phyloP scores from a whole-genome alignment of 2,329 filamentous ascomycete genomes.

The Aspergillus nomiae region DNA sequence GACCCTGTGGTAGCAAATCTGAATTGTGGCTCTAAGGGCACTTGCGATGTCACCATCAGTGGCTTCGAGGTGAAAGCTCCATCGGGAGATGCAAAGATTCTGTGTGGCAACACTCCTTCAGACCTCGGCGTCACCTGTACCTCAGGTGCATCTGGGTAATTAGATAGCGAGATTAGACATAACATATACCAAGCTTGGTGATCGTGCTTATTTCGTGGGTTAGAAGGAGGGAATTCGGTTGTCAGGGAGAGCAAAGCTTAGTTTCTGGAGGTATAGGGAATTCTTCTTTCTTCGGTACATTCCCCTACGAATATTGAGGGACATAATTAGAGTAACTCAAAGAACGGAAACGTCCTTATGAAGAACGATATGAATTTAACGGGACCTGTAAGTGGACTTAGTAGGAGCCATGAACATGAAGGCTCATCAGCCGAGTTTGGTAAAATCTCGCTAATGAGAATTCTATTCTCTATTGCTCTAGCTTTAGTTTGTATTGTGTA shows the following conservation, averaged over 20 bases:
- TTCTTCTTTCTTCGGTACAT: slow-evolving; percentile 59
- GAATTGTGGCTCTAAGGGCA: slow-evolving; percentile 41
- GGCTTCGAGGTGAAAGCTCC: slow-evolving; percentile 38
- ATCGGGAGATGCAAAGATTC: slow-evolving; percentile 33
- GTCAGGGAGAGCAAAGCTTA: no score
- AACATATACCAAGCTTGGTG: no score
- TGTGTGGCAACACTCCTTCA: slow-evolving; percentile 38
- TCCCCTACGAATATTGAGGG: slow-evolving; percentile 48
- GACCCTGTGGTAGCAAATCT: slow-evolving; percentile 39
- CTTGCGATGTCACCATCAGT: slow-evolving; percentile 39
- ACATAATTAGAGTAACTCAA: slow-evolving; percentile 42
- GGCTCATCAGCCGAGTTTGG: no score
- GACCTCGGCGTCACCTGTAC: slow-evolving; percentile 35
- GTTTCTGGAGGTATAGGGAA: no score
- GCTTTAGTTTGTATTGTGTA: no score
- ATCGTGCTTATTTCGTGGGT: fast-evolving
- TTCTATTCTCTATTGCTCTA: no score
- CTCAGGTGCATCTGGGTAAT: slow-evolving; percentile 37
- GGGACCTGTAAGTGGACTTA: no score
- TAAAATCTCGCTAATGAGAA: no score
- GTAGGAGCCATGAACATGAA: no score
- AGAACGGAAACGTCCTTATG: slow-evolving; percentile 40
- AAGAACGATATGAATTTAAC: slow-evolving; percentile 31
- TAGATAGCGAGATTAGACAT: not conserved
- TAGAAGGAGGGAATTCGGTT: no score